phyloP scores from a whole-genome alignment of 129 eudicot genomes.

The Rutidosis leptorrhynchoides region DNA sequence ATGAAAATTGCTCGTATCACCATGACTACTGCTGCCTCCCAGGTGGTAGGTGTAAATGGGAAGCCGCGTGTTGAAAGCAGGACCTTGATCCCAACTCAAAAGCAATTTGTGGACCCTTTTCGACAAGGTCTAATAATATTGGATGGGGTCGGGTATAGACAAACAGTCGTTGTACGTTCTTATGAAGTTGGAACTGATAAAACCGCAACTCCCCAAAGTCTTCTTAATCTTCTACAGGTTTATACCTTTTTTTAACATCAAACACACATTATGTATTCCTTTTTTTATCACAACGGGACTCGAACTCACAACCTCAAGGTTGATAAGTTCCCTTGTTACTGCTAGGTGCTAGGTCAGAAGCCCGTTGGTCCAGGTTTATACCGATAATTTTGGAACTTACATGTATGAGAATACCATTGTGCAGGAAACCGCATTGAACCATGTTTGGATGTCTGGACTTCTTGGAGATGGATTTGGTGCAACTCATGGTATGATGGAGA shows the following conservation, averaged over 20 bases:
- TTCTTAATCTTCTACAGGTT: conserved; percentile 72
- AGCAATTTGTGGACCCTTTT: conserved; percentile 57
- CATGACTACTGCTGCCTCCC: conserved; percentile 21
- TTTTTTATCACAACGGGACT: too few species aligned
- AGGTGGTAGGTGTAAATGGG: conserved; percentile 29
- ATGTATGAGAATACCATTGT: not conserved
- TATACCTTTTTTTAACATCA: too few species aligned
- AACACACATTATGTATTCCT: too few species aligned
- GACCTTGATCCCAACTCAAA: conserved; percentile 61
- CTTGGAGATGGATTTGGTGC: conserved; percentile 88
- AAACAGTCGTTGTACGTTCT: conserved; percentile 62
- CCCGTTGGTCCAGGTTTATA: conserved; percentile 56
- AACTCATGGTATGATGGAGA: conserved; percentile 74
- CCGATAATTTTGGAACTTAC: not conserved
- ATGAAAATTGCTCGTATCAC: conserved; percentile 19
- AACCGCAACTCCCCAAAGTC: conserved; percentile 60
- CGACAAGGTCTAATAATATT: conserved; percentile 57
- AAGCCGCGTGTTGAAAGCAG: conserved; percentile 9
- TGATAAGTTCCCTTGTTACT: too few species aligned
- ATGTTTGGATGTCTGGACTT: conserved; percentile 83
- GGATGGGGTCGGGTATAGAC: conserved; percentile 65
- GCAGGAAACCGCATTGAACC: conserved; percentile 93
- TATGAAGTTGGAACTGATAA: conserved; percentile 76
- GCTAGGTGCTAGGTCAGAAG: too few species aligned
- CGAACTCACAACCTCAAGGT: too few species aligned